A percentile compares a stretch with the other conserved stretches of the same genome.
Evolutionary conservation across 75 land plant species (phyloP).

Genomic region (Gnetum montanum): DNA sequence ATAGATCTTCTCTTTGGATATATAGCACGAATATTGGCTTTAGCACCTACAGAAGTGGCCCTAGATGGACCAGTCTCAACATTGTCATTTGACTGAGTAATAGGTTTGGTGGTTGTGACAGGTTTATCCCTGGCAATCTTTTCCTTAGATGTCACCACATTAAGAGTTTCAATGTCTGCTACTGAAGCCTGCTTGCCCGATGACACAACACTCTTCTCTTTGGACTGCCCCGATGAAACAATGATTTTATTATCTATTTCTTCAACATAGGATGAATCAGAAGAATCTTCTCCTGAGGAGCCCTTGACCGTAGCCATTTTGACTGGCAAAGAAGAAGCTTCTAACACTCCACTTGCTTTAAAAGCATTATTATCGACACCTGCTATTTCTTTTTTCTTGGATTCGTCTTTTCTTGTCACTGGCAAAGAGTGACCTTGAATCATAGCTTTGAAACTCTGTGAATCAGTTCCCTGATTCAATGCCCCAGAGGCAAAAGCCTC

Average conservation of each 20-base stretch:
- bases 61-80: not conserved
- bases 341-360: not conserved
- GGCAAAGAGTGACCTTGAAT: not conserved
- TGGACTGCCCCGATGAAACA: not conserved
- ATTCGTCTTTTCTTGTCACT: not conserved
- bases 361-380: not conserved
- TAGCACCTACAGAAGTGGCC: not conserved
- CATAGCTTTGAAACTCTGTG: not conserved
- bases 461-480: not conserved
- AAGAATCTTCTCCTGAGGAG: not conserved
- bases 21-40: not conserved
- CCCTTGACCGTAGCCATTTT: not conserved
- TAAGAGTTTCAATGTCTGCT: too few relatives aligned
- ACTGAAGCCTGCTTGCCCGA: too few relatives aligned
- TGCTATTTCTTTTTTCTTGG: not conserved
- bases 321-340: conserved; percentile 1
- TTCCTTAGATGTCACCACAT: not conserved
- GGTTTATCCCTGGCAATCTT: too few relatives aligned
- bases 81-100: too few relatives aligned
- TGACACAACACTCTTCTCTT: not conserved
- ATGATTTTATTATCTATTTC: not conserved
- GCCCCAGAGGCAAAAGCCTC: not conserved
- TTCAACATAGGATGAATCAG: not conserved
- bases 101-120: too few relatives aligned
- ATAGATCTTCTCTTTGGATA: not conserved